These are phyloP conservation scores for Populus euphratica DNA, from an alignment of 345 rosid genomes.

Conservation along the genomic window DNA sequence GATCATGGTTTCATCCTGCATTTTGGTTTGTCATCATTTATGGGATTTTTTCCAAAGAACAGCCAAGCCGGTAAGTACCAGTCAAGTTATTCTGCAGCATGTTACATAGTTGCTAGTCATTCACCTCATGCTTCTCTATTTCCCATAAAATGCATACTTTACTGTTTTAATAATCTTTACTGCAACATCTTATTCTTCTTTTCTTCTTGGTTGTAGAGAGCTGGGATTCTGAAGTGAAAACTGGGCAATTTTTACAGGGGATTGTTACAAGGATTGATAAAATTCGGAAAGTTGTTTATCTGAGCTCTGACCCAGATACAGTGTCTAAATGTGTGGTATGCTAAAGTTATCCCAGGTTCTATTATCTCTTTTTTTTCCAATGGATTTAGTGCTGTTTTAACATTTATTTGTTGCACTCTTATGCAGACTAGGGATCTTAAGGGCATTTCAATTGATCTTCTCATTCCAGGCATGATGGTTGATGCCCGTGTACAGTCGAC, in stretches of 20 bases:
- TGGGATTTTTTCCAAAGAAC: slow-evolving; percentile 68
- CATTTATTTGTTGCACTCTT: slow-evolving; percentile 14
- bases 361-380: background rate
- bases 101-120: background rate
- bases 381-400: slow-evolving; percentile 1
- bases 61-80: slow-evolving; percentile 45
- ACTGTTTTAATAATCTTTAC: background rate
- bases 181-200: background rate
- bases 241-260: slow-evolving; percentile 75
- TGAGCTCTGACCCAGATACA: slow-evolving; percentile 60
- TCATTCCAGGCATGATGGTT: slow-evolving; percentile 94
- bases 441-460: slow-evolving; percentile 92
- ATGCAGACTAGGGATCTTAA: slow-evolving; percentile 77
- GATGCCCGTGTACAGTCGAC: slow-evolving; percentile 79
- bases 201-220: slow-evolving; percentile 29
- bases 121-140: slow-evolving; percentile 6
- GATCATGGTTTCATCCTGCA: slow-evolving; percentile 96
- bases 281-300: slow-evolving; percentile 63
- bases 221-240: slow-evolving; percentile 39
- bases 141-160: background rate
- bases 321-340: slow-evolving; percentile 79
- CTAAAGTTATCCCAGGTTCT: slow-evolving; percentile 8
- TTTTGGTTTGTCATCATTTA: slow-evolving; percentile 73
- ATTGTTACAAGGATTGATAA: slow-evolving; percentile 70
- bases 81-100: background rate